phyloP scores from a whole-genome alignment of 192 early-diverging fungal genomes.

The Dissophora ornata region DNA sequence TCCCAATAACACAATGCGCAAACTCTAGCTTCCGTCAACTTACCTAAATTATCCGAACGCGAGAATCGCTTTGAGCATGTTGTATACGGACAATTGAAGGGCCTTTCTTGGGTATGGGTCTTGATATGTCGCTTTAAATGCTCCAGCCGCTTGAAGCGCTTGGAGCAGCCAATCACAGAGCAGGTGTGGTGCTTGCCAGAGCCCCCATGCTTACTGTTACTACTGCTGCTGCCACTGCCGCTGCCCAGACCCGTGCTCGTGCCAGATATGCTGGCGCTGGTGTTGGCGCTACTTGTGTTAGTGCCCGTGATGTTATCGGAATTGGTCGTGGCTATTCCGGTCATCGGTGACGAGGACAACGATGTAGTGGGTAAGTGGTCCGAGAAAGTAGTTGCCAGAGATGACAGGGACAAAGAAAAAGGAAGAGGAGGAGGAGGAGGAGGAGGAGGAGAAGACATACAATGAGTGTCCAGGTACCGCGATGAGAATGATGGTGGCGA shows the following conservation, averaged over 20 bases:
- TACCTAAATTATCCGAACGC: slow-evolving; percentile 65
- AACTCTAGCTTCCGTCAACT: not conserved
- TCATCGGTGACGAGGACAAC: no score
- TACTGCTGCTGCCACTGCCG: slow-evolving; percentile 16
- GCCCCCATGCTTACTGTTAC: slow-evolving; percentile 43
- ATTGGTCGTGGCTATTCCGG: slow-evolving; percentile 5
- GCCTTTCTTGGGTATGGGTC: slow-evolving; percentile 69
- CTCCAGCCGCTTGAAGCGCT: slow-evolving; percentile 68
- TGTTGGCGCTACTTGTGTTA: not conserved
- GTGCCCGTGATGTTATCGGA: slow-evolving; percentile 1
- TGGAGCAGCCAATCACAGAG: slow-evolving; percentile 57
- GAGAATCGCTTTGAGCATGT: slow-evolving; percentile 68
- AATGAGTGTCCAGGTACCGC: not conserved
- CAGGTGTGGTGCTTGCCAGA: slow-evolving; percentile 63
- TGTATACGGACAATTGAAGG: slow-evolving; percentile 60
- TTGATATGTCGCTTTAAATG: slow-evolving; percentile 68
- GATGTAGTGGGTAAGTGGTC: no score
- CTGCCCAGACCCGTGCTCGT: slow-evolving; percentile 21
- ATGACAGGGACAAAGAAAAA: not conserved
- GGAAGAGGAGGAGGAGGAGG: no score
- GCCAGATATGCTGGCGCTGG: slow-evolving; percentile 15
- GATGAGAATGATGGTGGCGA: not conserved
- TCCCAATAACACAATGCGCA: not conserved
- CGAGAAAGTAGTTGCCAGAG: not conserved
- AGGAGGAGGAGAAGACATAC: not conserved